phyloP scores from a whole-genome alignment of 805 yeast species.

The Ogataea degrootiae region DNA sequence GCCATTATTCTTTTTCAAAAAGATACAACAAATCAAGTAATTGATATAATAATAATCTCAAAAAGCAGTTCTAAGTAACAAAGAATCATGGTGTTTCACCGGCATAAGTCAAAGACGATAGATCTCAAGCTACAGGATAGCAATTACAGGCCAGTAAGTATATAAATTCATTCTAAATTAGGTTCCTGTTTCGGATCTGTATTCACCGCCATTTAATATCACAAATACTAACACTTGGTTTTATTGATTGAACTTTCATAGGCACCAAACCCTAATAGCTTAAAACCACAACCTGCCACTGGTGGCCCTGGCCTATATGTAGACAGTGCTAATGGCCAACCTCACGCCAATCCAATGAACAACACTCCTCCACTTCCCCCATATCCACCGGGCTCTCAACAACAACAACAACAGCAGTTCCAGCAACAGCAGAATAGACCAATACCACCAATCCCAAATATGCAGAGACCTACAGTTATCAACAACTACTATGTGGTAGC shows the following conservation, averaged over 20 bases:
- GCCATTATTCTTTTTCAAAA: too few relatives aligned
- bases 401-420: slow-evolving; percentile 7
- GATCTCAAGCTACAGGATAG: slow-evolving; percentile 18
- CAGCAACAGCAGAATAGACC: slow-evolving; percentile 3
- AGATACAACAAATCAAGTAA: too few relatives aligned
- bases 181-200: too few relatives aligned
- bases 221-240: not conserved
- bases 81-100: slow-evolving; percentile 16
- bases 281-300: slow-evolving; percentile 19
- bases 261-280: slow-evolving; percentile 19
- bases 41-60: too few relatives aligned
- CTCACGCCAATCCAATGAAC: slow-evolving; percentile 10
- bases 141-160: slow-evolving; percentile 18
- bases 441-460: slow-evolving; percentile 2
- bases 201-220: too few relatives aligned
- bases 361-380: slow-evolving; percentile 8
- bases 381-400: slow-evolving; percentile 3
- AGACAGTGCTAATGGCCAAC: slow-evolving; percentile 1
- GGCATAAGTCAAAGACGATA: slow-evolving; percentile 15
- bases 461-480: not conserved
- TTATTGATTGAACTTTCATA: not conserved
- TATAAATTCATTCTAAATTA: not conserved
- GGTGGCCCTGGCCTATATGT: slow-evolving; percentile 1
- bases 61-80: too few relatives aligned
- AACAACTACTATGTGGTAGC: not conserved